phyloP scores from a whole-genome alignment of 129 eudicot genomes.

The Arctium minus region DNA sequence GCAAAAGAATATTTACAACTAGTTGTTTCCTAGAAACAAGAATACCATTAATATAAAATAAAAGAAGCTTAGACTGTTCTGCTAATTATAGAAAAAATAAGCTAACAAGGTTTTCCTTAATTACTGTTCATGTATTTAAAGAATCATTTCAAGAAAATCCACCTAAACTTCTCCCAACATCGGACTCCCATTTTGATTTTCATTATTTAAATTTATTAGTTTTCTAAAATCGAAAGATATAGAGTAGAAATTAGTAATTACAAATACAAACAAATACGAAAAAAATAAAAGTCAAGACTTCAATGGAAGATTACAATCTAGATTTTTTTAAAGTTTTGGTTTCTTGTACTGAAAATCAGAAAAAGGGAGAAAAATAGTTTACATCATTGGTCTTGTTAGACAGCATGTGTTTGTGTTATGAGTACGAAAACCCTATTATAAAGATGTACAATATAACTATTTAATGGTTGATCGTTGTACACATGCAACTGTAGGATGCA shows the following conservation, averaged over 20 bases:
- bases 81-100: not conserved
- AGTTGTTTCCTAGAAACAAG: too few relatives aligned
- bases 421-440: not conserved
- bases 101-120: not conserved
- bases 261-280: not conserved
- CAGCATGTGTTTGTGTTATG: not conserved
- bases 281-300: not conserved
- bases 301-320: not conserved
- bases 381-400: not conserved
- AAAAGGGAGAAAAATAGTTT: too few relatives aligned
- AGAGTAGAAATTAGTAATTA: too few relatives aligned
- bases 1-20: too few relatives aligned
- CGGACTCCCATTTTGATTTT: not conserved
- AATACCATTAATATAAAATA: too few relatives aligned
- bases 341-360: too few relatives aligned
- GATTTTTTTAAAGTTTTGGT: not conserved
- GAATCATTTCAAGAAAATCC: not conserved
- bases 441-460: not conserved
- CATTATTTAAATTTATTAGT: not conserved
- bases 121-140: not conserved
- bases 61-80: too few relatives aligned
- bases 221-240: too few relatives aligned
- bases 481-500: not conserved
- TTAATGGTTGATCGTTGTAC: not conserved
- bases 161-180: not conserved